A percentile compares a stretch with the other conserved stretches of the same genome.
Evolutionary conservation across 805 yeast species (phyloP).

Genomic region (Suhomyces sp.): DNA sequence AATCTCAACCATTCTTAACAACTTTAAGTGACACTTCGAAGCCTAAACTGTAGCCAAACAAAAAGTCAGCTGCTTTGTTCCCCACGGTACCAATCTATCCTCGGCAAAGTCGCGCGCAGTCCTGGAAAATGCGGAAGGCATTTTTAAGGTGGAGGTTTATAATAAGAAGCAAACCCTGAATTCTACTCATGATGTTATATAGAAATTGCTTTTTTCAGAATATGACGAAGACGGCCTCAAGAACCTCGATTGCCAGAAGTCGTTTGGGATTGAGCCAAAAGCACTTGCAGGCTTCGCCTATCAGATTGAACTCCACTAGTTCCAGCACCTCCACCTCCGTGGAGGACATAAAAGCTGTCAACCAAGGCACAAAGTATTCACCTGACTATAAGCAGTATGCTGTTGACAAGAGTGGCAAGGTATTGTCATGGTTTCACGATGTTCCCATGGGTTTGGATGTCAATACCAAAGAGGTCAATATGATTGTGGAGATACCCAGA

Average conservation of each 20-base stretch:
- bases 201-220: neutral
- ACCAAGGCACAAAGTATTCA: constrained; percentile 35
- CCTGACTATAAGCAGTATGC: constrained; percentile 43
- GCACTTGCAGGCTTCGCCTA: constrained; percentile 8
- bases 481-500: constrained; percentile 50
- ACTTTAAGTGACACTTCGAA: no score
- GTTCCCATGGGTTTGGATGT: constrained; percentile 53
- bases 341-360: neutral
- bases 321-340: neutral
- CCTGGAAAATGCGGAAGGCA: neutral
- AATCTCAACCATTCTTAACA: no score
- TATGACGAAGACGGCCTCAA: neutral
- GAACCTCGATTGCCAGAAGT: constrained; percentile 5
- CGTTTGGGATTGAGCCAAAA: constrained; percentile 11
- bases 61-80: neutral
- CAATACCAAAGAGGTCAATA: constrained; percentile 39
- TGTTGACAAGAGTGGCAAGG: constrained; percentile 35
- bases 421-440: constrained; percentile 71
- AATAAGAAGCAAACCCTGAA: neutral
- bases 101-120: neutral
- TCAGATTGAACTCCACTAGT: constrained; percentile 8
- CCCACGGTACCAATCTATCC: neutral
- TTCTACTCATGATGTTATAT: neutral
- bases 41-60: no score
- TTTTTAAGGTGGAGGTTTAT: neutral